Conservation (phyloP, 2,329 filamentous ascomycete species). For the Hirsutella minnesotensis region DNA sequence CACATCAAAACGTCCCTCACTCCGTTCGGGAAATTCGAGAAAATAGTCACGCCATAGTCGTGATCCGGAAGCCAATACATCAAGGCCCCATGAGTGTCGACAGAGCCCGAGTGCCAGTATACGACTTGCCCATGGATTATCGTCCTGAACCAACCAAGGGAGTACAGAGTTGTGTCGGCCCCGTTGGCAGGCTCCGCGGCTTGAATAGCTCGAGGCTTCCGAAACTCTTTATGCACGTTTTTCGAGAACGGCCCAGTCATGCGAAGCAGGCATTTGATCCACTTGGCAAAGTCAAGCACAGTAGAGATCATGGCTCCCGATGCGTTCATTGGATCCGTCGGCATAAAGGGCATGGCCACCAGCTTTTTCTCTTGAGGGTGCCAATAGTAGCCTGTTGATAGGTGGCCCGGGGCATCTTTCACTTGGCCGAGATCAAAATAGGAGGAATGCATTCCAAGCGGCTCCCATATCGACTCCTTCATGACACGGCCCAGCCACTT, state of each 20-base stretch:
- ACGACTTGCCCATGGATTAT: conserved; percentile 13
- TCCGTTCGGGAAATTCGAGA: conserved; percentile 27
- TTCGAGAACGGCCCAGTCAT: conserved; percentile 12
- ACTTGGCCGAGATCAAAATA: conserved; percentile 19
- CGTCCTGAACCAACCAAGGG: conserved; percentile 17
- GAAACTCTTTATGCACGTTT: conserved; percentile 16
- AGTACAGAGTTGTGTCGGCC: conserved; percentile 13
- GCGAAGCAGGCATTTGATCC: conserved; percentile 35
- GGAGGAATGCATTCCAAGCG: conserved; percentile 34
- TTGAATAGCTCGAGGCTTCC: conserved; percentile 18
- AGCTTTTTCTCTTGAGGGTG: conserved; percentile 14
- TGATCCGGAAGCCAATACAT: conserved; percentile 15
- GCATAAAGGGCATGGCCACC: conserved; percentile 14
- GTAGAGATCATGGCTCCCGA: conserved; percentile 32
- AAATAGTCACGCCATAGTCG: conserved; percentile 6
- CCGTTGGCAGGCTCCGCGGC: not conserved
- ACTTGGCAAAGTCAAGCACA: conserved; percentile 37
- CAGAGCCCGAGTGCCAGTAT: conserved; percentile 18
- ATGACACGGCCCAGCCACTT: conserved; percentile 26
- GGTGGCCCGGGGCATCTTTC: conserved; percentile 10
- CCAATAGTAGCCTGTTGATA: conserved; percentile 33
- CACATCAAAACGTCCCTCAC: conserved; percentile 14
- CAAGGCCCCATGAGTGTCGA: conserved; percentile 13
- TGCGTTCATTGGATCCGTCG: conserved; percentile 19
- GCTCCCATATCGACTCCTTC: conserved; percentile 27